A percentile compares a stretch with the other conserved stretches of the same genome.
phyloP scores from a whole-genome alignment of 352 stramenopile genomes.

The Nothophytophthora sp. region DNA sequence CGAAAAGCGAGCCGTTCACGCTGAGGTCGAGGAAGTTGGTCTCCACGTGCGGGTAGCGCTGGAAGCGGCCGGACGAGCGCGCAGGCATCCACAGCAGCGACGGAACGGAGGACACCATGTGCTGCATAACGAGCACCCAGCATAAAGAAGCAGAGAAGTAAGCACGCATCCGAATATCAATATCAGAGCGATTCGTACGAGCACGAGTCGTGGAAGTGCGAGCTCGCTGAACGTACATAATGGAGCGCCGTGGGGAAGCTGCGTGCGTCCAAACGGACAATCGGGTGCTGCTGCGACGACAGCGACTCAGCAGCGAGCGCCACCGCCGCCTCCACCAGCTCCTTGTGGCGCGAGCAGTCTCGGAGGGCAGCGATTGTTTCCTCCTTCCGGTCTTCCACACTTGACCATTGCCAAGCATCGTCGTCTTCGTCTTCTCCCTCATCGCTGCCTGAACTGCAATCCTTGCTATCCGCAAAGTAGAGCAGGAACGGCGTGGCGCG shows the following conservation, averaged over 20 bases:
- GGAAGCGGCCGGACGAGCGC: conserved; percentile 41
- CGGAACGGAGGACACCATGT: conserved; percentile 43
- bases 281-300: conserved; percentile 19
- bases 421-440: conserved; percentile 9
- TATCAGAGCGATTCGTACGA: neutral
- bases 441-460: neutral
- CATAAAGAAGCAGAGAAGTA: neutral
- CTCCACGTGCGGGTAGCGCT: conserved; percentile 53
- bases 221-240: conserved; percentile 31
- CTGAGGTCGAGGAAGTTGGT: conserved; percentile 65
- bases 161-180: too few species aligned
- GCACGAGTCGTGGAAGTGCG: neutral
- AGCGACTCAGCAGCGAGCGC: conserved; percentile 12
- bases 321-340: conserved; percentile 22
- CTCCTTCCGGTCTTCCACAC: neutral
- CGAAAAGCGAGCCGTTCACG: conserved; percentile 15
- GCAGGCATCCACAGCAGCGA: conserved; percentile 60
- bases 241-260: conserved; percentile 22
- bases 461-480: conserved; percentile 19
- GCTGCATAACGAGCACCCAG: conserved; percentile 23
- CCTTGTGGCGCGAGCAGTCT: conserved; percentile 13
- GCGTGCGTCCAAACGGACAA: conserved; percentile 28
- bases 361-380: neutral
- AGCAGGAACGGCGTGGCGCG: conserved; percentile 21
- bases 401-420: neutral